Evolutionary conservation across 2,329 filamentous ascomycete genomes (phyloP), one percentile per base, ranked within the genome.

Genomic region (Colletotrichum liriopes): DNA sequence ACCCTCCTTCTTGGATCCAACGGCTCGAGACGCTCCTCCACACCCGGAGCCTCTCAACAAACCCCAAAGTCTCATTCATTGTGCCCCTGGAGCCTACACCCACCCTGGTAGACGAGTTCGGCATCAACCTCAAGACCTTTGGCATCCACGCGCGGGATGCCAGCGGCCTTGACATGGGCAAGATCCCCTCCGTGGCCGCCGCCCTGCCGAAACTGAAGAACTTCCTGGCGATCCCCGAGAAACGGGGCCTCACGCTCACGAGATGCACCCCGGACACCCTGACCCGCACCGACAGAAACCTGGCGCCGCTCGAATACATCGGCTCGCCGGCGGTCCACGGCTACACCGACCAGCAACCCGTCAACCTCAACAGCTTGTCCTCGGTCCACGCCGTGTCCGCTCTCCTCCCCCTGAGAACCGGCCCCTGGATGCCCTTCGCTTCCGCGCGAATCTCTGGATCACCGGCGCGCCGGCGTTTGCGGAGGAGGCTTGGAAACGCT

Each of bases 361-460:
- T 76, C 47, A 73, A 76, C 51, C 52, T 76, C 61, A 76, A 75
- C 62, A 75, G 66, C 65, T 39, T 76, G 8, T 32, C 74, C n/a
- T 76, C 74, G 20, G 74, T 76, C 1, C 73, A 76, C 18, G 74
- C 74, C 32, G 68, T 76, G 2, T 76, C 74, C 0, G 63, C 56
- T 1, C 60, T 74, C 2, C 58, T 76, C 0, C 74, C 0, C n/a
- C 39, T 0, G 74, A 74, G 16, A 74, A 74, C 47, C 51, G 32
- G 39, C 74, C 74, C 9, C 61, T 76, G 6, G 65, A 76, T 20
- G 74, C 72, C 20, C 66, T 76, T 5, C 74, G 74, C 7, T 76
- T 76, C 67, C 72, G 74, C n/a, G 74, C 74, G 0, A 76, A 76
- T 8, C 9, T 76, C 3, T 76, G 74, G 74, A 71, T 76, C 20